A percentile compares a stretch with the other conserved stretches of the same genome.
Conservation (phyloP, 306 rosid genomes). For the Vigna hirtella region DNA sequence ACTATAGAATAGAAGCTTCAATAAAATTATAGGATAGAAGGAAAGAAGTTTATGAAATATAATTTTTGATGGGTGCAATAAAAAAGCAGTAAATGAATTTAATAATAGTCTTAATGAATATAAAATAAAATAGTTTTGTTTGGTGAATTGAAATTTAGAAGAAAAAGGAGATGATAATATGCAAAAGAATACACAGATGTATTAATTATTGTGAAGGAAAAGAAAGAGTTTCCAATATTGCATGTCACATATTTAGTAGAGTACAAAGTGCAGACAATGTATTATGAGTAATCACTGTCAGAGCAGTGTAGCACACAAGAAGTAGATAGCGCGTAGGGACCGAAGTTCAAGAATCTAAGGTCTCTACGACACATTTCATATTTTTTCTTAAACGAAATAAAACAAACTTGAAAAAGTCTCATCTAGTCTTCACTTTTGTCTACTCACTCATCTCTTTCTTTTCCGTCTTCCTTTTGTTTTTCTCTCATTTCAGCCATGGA, state of each 20-base stretch:
- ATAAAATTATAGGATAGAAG: no score
- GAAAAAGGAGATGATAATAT: background rate
- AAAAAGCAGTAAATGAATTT: no score
- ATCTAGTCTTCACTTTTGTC: background rate
- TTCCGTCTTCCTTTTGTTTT: background rate
- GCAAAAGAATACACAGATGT: background rate
- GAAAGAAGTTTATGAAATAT: no score
- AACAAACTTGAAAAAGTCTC: constrained; percentile 18
- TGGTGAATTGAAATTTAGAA: no score
- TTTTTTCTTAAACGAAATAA: constrained; percentile 56
- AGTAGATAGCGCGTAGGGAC: constrained; percentile 10
- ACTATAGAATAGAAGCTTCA: no score
- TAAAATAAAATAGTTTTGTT: no score
- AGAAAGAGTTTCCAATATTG: background rate
- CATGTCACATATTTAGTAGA: background rate
- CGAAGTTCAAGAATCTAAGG: background rate
- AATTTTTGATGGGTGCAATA: no score
- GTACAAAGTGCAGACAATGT: background rate
- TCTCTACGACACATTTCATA: constrained; percentile 48
- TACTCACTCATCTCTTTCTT: background rate
- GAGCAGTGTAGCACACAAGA: background rate
- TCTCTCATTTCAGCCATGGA: background rate
- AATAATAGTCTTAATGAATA: no score
- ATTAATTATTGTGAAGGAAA: background rate
- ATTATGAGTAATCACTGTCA: background rate